Evolutionary conservation across 2,329 filamentous ascomycete species (phyloP), one percentile per base, ranked within the genome.

Genomic region (Fusarium abutilonis): DNA sequence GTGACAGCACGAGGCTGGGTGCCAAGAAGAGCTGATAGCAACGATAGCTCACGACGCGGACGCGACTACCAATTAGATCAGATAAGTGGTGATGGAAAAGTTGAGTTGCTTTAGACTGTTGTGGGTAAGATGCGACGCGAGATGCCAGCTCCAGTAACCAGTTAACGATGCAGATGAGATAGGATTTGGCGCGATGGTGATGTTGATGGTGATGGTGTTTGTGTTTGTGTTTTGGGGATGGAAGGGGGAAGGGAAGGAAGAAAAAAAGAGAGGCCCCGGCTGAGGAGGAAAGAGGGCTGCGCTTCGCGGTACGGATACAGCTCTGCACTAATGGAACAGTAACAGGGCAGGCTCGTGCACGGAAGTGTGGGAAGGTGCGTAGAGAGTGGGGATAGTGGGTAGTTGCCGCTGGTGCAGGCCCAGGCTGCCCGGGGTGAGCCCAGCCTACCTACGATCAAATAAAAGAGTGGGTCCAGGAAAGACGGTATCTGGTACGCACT

Each of bases 241-340:
- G 67, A 68, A 69, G 64, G 57, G 60, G 67, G 61, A 70, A 64
- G 66, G 61, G 65, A 63, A 52, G 10, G 60, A 52, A 64, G 64
- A 68, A 69, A 70, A 70, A 67, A 64, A 60, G 63, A 66, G 60
- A 65, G 64, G 65, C 56, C 57, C 23, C 52, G 52, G 57, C 59
- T 52, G 67, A 72, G 70, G 70, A 60, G 56, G 56, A 19, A 60
- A 60, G 35, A 35, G 48, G 48, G 60, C 58, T 55, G 53, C 57
- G 47, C 56, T 48, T 55, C 42, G 57, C 57, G 63, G 58, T 50
- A 59, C 60, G 64, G 61, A 26, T 60, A 48, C 58, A 63, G 64
- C 56, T 56, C 61, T 52, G 38, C 53, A 54, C 55, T 52, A 56
- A 56, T 26, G 23, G 23, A 8, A 8, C 23, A 26, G 23, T 26